Percentiles rank a stretch among this genome's conserved stretches.
Evolutionary conservation across 768 basidiomycete genomes (phyloP).

Genomic region (Trametes coccinea): DNA sequence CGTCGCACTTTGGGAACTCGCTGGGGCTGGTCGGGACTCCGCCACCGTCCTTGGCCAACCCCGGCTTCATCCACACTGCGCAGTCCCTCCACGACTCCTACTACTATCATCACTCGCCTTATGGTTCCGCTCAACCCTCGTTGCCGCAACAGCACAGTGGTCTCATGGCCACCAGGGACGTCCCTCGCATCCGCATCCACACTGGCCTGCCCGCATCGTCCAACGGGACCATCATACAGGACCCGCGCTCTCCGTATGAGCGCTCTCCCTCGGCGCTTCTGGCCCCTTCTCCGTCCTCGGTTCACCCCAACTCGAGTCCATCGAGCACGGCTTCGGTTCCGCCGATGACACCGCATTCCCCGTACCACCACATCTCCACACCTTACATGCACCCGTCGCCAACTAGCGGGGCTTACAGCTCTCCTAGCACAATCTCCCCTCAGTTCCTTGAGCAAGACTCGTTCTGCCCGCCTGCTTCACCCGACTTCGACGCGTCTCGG

Average conservation of each 20-base stretch:
- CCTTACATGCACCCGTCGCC: constrained; percentile 8
- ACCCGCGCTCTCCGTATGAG: constrained; percentile 9
- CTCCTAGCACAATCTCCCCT: neutral
- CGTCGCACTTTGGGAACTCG: neutral
- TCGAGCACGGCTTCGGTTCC: constrained; percentile 12
- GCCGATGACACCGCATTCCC: constrained; percentile 5
- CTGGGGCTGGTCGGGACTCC: neutral
- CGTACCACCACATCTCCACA: neutral
- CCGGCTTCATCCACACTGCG: neutral
- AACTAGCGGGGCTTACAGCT: constrained; percentile 2
- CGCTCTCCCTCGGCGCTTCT: neutral
- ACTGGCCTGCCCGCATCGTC: neutral
- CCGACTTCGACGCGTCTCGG: neutral
- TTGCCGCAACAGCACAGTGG: neutral
- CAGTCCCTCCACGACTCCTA: constrained; percentile 4
- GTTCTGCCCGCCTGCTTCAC: neutral
- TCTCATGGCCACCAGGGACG: neutral
- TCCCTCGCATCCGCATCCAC: constrained; percentile 18
- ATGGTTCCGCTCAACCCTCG: neutral
- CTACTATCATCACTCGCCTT: neutral
- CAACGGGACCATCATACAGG: neutral
- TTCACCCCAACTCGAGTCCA: constrained; percentile 5
- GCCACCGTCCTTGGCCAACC: neutral
- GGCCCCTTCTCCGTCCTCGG: neutral
- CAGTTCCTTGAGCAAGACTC: neutral